Base-by-base conservation (phyloP, 495 filamentous ascomycete genomes). In the Hyaloscypha hepaticicola region DNA sequence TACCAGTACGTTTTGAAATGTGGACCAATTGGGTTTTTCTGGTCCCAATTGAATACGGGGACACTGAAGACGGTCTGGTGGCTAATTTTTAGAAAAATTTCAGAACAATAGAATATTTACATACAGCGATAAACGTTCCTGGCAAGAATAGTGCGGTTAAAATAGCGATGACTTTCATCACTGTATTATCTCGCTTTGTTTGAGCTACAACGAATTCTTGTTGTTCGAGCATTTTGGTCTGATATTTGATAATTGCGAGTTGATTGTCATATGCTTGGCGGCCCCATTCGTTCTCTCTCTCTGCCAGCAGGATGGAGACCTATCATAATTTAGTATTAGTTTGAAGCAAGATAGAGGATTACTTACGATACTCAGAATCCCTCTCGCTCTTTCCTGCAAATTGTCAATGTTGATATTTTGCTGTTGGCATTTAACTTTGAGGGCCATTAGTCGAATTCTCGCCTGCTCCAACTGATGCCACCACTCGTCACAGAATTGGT, bases 101-200 rank as follows among this genome's bases (percentile, higher is more conserved):
- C 5, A 45, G 19, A 45, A 45, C 11, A 45, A 16, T 45, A 9
- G 38, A 45, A 4, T 16, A 16, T 45, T 45, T 3, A 45, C 66
- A 26, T 55, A 70, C 67, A n/a, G 65, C 65, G 28, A 70, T 58
- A 21, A 68, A 70, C 0, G 66, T 70, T 19, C 63, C 67, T n/a
- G 55, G 68, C 31, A 70, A 50, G 45, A 70, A 70, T 0, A 68
- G 55, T 38, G 67, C 61, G 14, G 65, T 70, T 6, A 70, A 25
- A 34, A 70, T 11, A 9, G 68, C 66, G 51, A 70, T 70, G 2
- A 65, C 62, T 48, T 68, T 70, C 66, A 70, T 68, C 22, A 57
- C 29, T 22, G 49, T 45, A 34, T 45, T 45, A 45, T 45, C 38
- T 45, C 38, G 38, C 38, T 45, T 45, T 16, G 38, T 45, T 16